Conservation (phyloP, 2,329 filamentous ascomycete genomes). For the Xylariaceae sp. region DNA sequence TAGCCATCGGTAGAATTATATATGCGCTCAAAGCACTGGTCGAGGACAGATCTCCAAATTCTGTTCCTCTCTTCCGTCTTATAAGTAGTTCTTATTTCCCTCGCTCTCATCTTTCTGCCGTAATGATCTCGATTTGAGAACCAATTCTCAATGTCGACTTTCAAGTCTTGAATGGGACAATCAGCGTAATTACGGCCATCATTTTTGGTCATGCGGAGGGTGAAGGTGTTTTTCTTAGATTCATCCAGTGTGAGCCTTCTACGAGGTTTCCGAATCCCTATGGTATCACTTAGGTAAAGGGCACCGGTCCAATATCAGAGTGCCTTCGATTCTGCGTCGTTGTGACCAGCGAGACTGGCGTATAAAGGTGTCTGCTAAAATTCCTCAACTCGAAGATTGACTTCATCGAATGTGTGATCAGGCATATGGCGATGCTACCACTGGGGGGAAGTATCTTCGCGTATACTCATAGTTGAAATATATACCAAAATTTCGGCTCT, state of each 20-base stretch:
- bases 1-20: background rate
- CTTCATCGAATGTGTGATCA: background rate
- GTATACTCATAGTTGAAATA: too few relatives aligned
- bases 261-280: background rate
- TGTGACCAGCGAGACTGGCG: background rate
- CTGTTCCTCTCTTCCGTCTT: background rate
- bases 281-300: background rate
- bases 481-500: too few relatives aligned
- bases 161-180: background rate
- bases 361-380: background rate
- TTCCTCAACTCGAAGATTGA: background rate
- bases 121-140: background rate
- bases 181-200: too few relatives aligned
- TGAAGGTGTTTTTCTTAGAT: background rate
- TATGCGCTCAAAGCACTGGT: background rate
- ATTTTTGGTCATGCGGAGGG: slow-evolving; percentile 5
- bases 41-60: background rate
- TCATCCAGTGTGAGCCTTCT: background rate
- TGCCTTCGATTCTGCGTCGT: background rate
- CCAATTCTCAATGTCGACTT: background rate
- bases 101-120: background rate
- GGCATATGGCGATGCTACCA: background rate
- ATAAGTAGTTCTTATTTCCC: background rate
- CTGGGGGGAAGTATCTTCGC: background rate
- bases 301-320: background rate